phyloP scores from a whole-genome alignment of 2,329 filamentous ascomycete species.

The Fusarium armeniacum region DNA sequence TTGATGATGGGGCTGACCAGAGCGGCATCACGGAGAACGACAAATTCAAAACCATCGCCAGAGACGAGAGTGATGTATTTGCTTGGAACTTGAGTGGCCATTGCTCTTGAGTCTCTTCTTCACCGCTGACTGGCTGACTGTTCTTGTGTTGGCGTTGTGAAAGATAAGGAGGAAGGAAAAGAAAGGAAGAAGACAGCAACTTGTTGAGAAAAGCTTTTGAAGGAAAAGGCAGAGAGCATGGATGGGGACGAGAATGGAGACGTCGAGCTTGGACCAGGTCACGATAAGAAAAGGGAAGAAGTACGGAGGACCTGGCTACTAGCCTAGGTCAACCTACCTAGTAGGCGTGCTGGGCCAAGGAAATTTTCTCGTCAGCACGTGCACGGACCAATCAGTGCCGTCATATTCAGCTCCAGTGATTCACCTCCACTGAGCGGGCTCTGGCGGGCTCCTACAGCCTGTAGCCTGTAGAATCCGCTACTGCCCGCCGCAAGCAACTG shows the following conservation, averaged over 20 bases:
- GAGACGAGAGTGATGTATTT: constrained; percentile 85
- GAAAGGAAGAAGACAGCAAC: constrained; percentile 8
- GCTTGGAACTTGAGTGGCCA: constrained; percentile 56
- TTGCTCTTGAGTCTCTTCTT: constrained; percentile 19
- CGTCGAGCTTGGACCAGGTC: constrained; percentile 24
- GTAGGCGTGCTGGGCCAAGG: neutral
- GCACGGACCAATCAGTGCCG: constrained; percentile 45
- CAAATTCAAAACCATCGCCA: constrained; percentile 81
- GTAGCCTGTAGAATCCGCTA: neutral
- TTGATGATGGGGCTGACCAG: constrained; percentile 79
- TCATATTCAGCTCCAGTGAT: constrained; percentile 35
- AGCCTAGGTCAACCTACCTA: too few relatives aligned
- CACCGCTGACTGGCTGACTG: neutral
- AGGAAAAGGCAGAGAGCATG: constrained; percentile 23
- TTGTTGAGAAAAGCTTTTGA: constrained; percentile 21
- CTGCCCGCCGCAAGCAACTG: constrained; percentile 9
- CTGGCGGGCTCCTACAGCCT: neutral
- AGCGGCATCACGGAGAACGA: constrained; percentile 78
- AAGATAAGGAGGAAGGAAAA: constrained; percentile 20
- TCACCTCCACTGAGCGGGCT: constrained; percentile 16
- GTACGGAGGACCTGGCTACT: neutral
- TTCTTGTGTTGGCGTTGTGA: constrained; percentile 5
- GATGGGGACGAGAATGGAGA: constrained; percentile 27
- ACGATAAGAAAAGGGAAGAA: constrained; percentile 14
- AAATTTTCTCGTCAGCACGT: constrained; percentile 42